phyloP scores from a whole-genome alignment of 352 stramenopile species.

The Phytopythium cucurbitacearum region DNA sequence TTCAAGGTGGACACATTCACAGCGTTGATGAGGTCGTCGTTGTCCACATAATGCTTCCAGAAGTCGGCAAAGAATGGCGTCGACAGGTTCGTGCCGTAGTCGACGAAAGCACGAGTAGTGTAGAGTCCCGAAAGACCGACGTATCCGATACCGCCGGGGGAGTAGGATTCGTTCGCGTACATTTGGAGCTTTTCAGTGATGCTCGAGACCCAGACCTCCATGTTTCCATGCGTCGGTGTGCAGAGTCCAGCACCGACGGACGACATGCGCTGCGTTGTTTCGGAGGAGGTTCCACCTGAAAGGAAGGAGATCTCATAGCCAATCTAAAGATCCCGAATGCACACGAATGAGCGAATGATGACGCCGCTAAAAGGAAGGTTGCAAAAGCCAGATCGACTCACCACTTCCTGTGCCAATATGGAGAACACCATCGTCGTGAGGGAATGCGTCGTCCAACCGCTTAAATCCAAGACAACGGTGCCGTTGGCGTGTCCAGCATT shows the following conservation, averaged over 20 bases:
- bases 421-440: constrained; percentile 30
- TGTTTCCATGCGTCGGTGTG: constrained; percentile 27
- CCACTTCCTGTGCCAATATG: constrained; percentile 46
- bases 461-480: constrained; percentile 27
- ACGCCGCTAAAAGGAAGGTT: not conserved
- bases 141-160: constrained; percentile 19
- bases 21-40: constrained; percentile 20
- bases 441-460: constrained; percentile 37
- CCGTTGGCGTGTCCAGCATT: constrained; percentile 15
- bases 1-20: constrained; percentile 7
- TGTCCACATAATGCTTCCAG: constrained; percentile 31
- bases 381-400: constrained; percentile 2
- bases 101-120: constrained; percentile 34
- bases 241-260: constrained; percentile 14
- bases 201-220: constrained; percentile 26
- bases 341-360: not conserved
- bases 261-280: constrained; percentile 29
- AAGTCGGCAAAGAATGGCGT: constrained; percentile 25
- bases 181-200: constrained; percentile 5
- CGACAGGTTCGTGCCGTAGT: constrained; percentile 7
- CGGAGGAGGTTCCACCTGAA: not conserved
- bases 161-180: constrained; percentile 27
- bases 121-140: constrained; percentile 27
- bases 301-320: constrained; percentile 14
- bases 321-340: not conserved